Percentiles rank a stretch among this genome's conserved stretches.
Evolutionary conservation across 176 grass and related monocot species (phyloP).

Genomic region (Guadua angustifolia): DNA sequence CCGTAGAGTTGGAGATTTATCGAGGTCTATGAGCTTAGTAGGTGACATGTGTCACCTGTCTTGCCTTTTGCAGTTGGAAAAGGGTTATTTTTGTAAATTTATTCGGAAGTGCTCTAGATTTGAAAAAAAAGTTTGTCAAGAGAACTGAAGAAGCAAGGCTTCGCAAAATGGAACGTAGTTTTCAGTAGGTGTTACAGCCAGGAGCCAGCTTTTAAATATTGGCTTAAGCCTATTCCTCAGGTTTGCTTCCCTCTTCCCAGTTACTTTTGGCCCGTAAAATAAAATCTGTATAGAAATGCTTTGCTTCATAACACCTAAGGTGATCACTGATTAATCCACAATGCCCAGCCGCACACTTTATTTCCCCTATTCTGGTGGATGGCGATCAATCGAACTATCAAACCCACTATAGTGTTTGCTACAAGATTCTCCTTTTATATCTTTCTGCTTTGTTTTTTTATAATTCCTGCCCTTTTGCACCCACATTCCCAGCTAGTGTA

Average conservation of each 20-base stretch:
- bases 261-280: background rate
- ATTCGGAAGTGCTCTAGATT: no score
- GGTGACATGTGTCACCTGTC: no score
- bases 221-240: background rate
- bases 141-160: no score
- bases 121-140: no score
- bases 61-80: no score
- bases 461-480: slow-evolving; percentile 11
- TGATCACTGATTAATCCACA: slow-evolving; percentile 9
- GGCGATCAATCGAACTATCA: background rate
- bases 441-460: slow-evolving; percentile 24
- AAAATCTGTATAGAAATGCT: background rate
- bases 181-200: background rate
- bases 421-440: background rate
- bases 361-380: background rate
- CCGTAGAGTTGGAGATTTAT: no score
- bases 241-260: background rate
- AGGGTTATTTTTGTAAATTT: no score
- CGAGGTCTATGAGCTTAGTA: no score
- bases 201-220: background rate
- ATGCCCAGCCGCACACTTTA: background rate
- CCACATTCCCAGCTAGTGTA: slow-evolving; percentile 7
- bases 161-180: background rate
- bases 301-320: background rate
- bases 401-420: background rate